phyloP scores from a whole-genome alignment of 345 rosid species.

The Murraya paniculata region DNA sequence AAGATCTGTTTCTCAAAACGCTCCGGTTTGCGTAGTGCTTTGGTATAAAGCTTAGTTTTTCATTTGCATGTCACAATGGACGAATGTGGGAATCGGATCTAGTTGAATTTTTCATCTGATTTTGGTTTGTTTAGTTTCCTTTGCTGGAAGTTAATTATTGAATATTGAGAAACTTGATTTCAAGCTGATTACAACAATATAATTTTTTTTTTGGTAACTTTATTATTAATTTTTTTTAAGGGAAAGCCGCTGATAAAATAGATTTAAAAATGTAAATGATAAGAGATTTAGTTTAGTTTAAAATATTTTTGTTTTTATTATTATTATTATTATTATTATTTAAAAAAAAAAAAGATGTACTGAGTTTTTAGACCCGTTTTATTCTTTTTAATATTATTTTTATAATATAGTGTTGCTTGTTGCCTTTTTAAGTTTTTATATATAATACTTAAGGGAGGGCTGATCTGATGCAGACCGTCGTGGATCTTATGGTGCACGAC shows the following conservation, averaged over 20 bases:
- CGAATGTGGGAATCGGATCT: constrained; percentile 25
- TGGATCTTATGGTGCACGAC: too few species aligned
- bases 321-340: too few species aligned
- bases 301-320: too few species aligned
- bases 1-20: constrained; percentile 17
- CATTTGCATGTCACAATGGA: constrained; percentile 1
- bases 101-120: background rate
- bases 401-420: too few species aligned
- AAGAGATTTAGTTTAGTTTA: too few species aligned
- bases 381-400: too few species aligned
- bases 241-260: background rate
- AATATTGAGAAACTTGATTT: background rate
- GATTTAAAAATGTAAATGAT: background rate
- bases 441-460: too few species aligned
- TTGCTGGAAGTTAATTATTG: background rate
- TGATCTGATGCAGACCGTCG: too few species aligned
- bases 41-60: background rate
- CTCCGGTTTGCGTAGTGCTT: background rate
- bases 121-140: background rate
- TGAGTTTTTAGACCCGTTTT: too few species aligned
- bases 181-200: background rate
- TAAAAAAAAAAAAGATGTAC: too few species aligned
- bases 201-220: background rate
- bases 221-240: background rate
- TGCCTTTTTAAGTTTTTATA: background rate